Percentiles rank a stretch among this genome's conserved stretches.
These are phyloP conservation scores for Ophiocordyceps camponoti-saundersi DNA, from an alignment of 2,329 filamentous ascomycete species.

Conservation along the genomic window DNA sequence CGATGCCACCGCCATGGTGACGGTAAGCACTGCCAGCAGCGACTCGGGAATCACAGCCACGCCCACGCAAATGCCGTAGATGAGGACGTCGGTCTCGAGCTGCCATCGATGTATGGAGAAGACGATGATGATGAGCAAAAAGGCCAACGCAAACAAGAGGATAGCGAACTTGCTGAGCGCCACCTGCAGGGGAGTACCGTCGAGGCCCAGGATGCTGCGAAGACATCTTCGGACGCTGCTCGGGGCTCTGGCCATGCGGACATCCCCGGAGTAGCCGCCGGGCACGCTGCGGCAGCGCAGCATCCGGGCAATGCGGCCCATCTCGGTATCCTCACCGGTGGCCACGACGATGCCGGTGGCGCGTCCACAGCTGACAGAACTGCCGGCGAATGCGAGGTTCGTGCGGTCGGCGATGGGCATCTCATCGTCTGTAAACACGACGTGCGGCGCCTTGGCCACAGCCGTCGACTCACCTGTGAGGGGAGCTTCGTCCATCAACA, in stretches of 20 bases:
- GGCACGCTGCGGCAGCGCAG: conserved; percentile 41
- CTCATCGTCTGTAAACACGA: conserved; percentile 31
- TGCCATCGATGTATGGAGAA: conserved; percentile 40
- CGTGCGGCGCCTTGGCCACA: conserved; percentile 46
- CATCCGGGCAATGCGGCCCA: conserved; percentile 58
- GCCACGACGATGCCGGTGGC: conserved; percentile 51
- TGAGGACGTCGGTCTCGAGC: conserved; percentile 37
- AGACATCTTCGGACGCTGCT: conserved; percentile 21
- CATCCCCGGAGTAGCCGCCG: conserved; percentile 20
- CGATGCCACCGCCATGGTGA: conserved; percentile 52
- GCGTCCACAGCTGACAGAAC: conserved; percentile 54
- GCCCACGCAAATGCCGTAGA: conserved; percentile 43
- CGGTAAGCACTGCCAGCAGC: conserved; percentile 52
- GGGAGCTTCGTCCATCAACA: conserved; percentile 60
- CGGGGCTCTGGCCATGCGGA: conserved; percentile 25
- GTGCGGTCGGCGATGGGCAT: conserved; percentile 51
- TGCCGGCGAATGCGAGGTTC: conserved; percentile 57
- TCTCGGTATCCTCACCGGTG: conserved; percentile 59
- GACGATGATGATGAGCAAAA: conserved; percentile 42
- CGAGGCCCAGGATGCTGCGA: conserved; percentile 42
- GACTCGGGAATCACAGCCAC: conserved; percentile 50
- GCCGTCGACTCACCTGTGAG: conserved; percentile 59
- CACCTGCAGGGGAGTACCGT: conserved; percentile 71
- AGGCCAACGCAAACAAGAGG: conserved; percentile 56
- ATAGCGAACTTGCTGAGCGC: conserved; percentile 77